Percentiles rank a stretch among this genome's conserved stretches.
Evolutionary conservation across 75 land plant genomes (phyloP).

Genomic region (Pinus taeda): DNA sequence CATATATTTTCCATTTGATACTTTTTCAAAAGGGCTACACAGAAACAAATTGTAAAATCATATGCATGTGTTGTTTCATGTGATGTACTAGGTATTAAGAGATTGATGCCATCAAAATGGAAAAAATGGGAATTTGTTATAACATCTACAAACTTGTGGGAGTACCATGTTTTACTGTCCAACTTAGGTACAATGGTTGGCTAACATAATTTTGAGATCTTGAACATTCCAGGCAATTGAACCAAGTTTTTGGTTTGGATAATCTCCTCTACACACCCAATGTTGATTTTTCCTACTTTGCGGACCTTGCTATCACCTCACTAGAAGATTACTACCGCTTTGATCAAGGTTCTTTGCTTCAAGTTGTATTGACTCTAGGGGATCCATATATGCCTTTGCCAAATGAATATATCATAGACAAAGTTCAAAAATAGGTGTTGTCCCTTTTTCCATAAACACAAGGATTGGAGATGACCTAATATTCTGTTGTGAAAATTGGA

Average conservation of each 20-base stretch:
- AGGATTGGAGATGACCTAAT: slow-evolving; percentile 87
- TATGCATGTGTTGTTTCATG: slow-evolving; percentile 99
- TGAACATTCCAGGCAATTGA: slow-evolving; percentile 82
- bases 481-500: slow-evolving; percentile 92
- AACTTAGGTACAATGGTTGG: slow-evolving; percentile 97
- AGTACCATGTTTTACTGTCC: slow-evolving; percentile 95
- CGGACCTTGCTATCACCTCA: slow-evolving; percentile 96
- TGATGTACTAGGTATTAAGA: slow-evolving; percentile 97
- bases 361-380: slow-evolving; percentile 2
- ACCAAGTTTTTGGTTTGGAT: slow-evolving; percentile 78
- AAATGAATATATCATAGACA: too few species aligned
- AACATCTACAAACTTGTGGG: slow-evolving; percentile 88
- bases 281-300: slow-evolving; percentile 99
- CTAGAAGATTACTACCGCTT: slow-evolving; percentile 90
- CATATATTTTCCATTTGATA: neutral
- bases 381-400: too few species aligned
- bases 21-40: slow-evolving; percentile 20
- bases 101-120: slow-evolving; percentile 76
- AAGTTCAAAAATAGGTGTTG: slow-evolving; percentile 38
- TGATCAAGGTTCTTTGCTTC: slow-evolving; percentile 90
- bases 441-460: slow-evolving; percentile 84
- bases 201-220: slow-evolving; percentile 88
- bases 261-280: slow-evolving; percentile 95
- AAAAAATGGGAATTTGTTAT: slow-evolving; percentile 74
- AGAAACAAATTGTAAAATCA: slow-evolving; percentile 70